Conservation (phyloP, 148 eudicot genomes). For the Bassia scoparia region DNA sequence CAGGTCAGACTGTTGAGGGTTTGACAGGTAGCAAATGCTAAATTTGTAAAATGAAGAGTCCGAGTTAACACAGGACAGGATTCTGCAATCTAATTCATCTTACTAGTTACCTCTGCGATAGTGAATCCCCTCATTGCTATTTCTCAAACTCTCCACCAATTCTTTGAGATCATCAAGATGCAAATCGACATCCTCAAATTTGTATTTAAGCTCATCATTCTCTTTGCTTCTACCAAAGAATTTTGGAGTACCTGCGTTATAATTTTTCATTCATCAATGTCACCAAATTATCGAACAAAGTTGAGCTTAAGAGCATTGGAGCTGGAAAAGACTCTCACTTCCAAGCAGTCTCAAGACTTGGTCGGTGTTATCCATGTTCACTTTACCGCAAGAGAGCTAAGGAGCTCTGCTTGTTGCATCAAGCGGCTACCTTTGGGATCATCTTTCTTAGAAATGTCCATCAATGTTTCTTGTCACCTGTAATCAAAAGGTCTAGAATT, state of each 20-base stretch:
- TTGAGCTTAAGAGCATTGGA: background rate
- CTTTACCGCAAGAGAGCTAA: slow-evolving; percentile 83
- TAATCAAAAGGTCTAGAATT: slow-evolving; percentile 7
- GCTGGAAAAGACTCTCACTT: slow-evolving; percentile 43
- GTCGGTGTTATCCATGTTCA: slow-evolving; percentile 62
- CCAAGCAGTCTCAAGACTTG: slow-evolving; percentile 94
- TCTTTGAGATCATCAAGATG: slow-evolving; percentile 56
- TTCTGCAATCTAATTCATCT: background rate
- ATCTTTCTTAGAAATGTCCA: slow-evolving; percentile 79
- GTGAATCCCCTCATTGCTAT: slow-evolving; percentile 44
- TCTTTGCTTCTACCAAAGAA: slow-evolving; percentile 58
- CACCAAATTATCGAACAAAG: slow-evolving; percentile 2
- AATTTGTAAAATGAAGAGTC: background rate
- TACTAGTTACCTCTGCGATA: slow-evolving; percentile 54
- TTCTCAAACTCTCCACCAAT: slow-evolving; percentile 56
- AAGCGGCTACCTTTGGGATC: slow-evolving; percentile 76
- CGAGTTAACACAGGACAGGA: background rate
- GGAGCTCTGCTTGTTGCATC: slow-evolving; percentile 86
- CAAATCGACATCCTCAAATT: slow-evolving; percentile 41
- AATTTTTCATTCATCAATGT: background rate
- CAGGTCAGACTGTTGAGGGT: background rate
- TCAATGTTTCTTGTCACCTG: slow-evolving; percentile 40
- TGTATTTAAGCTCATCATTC: slow-evolving; percentile 32
- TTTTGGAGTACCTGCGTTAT: slow-evolving; percentile 61
- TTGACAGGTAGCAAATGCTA: background rate